phyloP scores from a whole-genome alignment of 164 flowering plant species.

The Tetracentron sinense region DNA sequence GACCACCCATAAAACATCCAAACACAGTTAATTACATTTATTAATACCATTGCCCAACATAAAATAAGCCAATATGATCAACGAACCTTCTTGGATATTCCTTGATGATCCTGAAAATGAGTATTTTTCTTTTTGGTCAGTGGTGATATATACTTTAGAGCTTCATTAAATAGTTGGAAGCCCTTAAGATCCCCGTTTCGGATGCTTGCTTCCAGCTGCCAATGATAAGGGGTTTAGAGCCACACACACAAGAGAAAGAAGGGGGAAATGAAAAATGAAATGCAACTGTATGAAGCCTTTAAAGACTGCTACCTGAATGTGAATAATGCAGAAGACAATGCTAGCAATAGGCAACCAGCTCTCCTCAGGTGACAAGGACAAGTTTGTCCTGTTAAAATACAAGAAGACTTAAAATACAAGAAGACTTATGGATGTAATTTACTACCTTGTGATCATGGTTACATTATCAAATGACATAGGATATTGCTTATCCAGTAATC shows the following conservation, averaged over 20 bases:
- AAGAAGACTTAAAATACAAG: conserved; percentile 7
- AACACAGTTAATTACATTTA: background rate
- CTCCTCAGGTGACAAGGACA: conserved; percentile 86
- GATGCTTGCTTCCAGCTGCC: conserved; percentile 86
- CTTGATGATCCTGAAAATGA: conserved; percentile 17
- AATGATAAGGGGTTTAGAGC: conserved; percentile 1
- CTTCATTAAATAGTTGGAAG: conserved; percentile 47
- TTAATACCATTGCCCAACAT: background rate
- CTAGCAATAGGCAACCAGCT: conserved; percentile 95
- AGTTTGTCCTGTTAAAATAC: conserved; percentile 54
- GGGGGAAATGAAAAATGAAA: background rate
- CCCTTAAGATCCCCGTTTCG: conserved; percentile 71
- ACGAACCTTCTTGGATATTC: conserved; percentile 30
- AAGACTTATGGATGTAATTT: background rate
- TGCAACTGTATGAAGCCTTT: background rate
- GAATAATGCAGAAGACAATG: conserved; percentile 75
- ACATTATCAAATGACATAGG: no score
- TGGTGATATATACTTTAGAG: conserved; percentile 29
- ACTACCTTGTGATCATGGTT: background rate
- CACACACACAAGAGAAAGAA: background rate
- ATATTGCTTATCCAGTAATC: background rate
- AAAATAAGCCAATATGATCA: background rate
- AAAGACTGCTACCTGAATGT: conserved; percentile 56
- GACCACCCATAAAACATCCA: background rate
- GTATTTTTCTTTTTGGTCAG: conserved; percentile 29